A percentile compares a stretch with the other conserved stretches of the same genome.
Evolutionary conservation across 306 rosid genomes (phyloP).

Genomic region (Dryas octopetala): DNA sequence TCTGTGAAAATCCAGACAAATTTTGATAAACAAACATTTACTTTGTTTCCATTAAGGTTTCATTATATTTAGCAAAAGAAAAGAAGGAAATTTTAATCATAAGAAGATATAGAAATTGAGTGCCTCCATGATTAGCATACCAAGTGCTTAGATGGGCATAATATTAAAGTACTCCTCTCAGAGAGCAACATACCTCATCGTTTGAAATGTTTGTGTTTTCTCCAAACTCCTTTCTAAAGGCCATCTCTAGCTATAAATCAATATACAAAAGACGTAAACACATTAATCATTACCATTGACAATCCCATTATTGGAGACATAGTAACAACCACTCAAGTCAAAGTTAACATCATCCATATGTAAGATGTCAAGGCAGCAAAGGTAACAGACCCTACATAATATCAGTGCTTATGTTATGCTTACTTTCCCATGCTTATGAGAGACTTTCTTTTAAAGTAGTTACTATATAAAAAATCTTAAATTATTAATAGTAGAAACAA

Average conservation of each 20-base stretch:
- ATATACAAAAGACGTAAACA: slow-evolving; percentile 27
- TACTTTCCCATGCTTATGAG: too few relatives aligned
- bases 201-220: slow-evolving; percentile 44
- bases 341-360: not conserved
- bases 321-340: slow-evolving; percentile 7
- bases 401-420: too few relatives aligned
- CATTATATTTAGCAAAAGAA: slow-evolving; percentile 10
- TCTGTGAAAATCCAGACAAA: slow-evolving; percentile 66
- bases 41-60: slow-evolving; percentile 12
- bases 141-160: not conserved
- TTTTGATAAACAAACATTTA: slow-evolving; percentile 1
- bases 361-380: not conserved
- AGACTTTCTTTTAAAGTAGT: not conserved
- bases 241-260: slow-evolving; percentile 72
- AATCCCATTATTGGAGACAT: not conserved
- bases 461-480: not conserved
- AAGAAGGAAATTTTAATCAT: slow-evolving; percentile 11
- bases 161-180: not conserved
- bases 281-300: slow-evolving; percentile 7
- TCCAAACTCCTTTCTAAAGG: slow-evolving; percentile 69
- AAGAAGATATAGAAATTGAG: not conserved
- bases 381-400: not conserved
- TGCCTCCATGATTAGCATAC: not conserved
- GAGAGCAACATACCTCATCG: slow-evolving; percentile 59
- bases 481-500: not conserved